Percentiles rank a stretch among this genome's conserved stretches.
Conservation (phyloP, 192 early-diverging fungal genomes). For the Rhizophagus prolifer region DNA sequence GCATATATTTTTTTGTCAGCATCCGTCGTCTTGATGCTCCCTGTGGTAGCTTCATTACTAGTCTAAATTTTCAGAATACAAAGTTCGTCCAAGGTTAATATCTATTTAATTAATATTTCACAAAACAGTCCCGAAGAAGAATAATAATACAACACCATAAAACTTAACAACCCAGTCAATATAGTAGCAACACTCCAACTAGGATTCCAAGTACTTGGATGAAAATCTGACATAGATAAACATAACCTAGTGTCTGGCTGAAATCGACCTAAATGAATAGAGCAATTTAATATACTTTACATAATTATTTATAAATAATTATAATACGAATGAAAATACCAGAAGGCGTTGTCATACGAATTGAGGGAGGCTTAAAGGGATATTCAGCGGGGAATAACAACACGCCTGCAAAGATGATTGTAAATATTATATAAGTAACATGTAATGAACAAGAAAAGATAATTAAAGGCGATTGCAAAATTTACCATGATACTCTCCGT, state of each 20-base stretch:
- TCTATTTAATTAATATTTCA: background rate
- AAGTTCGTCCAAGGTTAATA: background rate
- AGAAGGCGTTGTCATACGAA: constrained; percentile 79
- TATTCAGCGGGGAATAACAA: constrained; percentile 94
- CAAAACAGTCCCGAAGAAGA: background rate
- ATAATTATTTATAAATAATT: background rate
- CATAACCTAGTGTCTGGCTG: constrained; percentile 90
- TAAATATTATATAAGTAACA: background rate
- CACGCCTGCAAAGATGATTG: constrained; percentile 43
- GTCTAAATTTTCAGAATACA: constrained; percentile 42
- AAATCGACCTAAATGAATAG: constrained; percentile 72
- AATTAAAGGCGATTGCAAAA: background rate
- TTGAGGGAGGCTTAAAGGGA: constrained; percentile 89
- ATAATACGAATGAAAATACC: constrained; percentile 2
- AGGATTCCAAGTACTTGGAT: constrained; percentile 92
- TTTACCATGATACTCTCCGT: constrained; percentile 94
- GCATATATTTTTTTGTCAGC: constrained; percentile 80
- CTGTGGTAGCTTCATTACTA: constrained; percentile 91
- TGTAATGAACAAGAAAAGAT: background rate
- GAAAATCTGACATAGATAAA: constrained; percentile 96
- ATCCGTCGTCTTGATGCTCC: constrained; percentile 79
- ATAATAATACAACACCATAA: constrained; percentile 71
- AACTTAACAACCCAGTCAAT: constrained; percentile 90
- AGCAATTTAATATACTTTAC: background rate
- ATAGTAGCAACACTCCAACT: constrained; percentile 98